Evolutionary conservation across 495 filamentous ascomycete species (phyloP).

Genomic region (Pyrenula aspistea): DNA sequence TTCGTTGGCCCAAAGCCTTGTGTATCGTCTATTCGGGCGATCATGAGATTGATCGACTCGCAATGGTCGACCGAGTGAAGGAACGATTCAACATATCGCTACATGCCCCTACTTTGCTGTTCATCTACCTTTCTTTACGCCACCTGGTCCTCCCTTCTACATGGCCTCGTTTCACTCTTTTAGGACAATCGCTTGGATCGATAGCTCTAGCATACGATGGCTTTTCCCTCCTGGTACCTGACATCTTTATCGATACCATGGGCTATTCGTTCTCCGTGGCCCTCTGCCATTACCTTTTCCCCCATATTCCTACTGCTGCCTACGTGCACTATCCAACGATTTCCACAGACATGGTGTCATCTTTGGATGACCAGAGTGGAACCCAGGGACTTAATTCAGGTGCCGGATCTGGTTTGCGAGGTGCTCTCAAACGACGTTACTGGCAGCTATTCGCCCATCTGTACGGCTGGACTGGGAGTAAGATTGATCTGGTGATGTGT

Average conservation of each 20-base stretch:
- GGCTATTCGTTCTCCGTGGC: conserved; percentile 88
- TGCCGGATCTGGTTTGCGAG: conserved; percentile 54
- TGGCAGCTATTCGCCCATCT: conserved; percentile 75
- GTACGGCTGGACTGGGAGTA: conserved; percentile 68
- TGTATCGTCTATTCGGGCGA: conserved; percentile 93
- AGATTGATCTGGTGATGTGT: conserved; percentile 88
- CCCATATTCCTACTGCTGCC: conserved; percentile 67
- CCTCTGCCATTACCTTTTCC: conserved; percentile 73
- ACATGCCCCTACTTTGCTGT: conserved; percentile 68
- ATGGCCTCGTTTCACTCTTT: conserved; percentile 88
- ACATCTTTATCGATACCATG: conserved; percentile 96
- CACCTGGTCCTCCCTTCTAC: conserved; percentile 71
- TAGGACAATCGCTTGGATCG: conserved; percentile 84
- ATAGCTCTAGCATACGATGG: conserved; percentile 81
- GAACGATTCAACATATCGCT: conserved; percentile 87
- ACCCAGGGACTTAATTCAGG: conserved; percentile 74
- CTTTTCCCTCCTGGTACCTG: conserved; percentile 82
- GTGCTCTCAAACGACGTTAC: conserved; percentile 60
- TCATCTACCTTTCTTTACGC: conserved; percentile 81
- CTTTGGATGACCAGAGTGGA: conserved; percentile 55
- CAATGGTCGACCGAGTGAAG: conserved; percentile 68
- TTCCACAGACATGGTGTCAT: conserved; percentile 91
- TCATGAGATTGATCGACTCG: conserved; percentile 67
- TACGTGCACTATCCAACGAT: conserved; percentile 99
- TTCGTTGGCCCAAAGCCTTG: conserved; percentile 75